phyloP scores from a whole-genome alignment of 1,139 yeast species.

The Candida frijolesensis region DNA sequence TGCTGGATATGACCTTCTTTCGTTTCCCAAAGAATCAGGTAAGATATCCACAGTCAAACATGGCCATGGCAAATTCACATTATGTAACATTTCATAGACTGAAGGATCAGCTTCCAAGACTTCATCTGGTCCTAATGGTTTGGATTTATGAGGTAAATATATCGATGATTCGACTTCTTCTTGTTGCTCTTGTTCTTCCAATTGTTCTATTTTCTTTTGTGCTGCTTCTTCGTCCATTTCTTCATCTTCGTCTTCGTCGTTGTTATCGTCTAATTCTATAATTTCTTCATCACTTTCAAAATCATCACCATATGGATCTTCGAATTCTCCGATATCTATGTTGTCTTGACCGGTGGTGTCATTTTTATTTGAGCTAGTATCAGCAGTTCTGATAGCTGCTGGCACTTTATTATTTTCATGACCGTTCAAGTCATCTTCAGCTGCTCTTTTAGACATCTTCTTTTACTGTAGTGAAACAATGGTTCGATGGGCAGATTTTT shows the following conservation, averaged over 20 bases:
- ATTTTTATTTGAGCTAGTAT: constrained; percentile 30
- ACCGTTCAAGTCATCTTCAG: constrained; percentile 38
- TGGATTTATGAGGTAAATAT: constrained; percentile 84
- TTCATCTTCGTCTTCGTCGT: constrained; percentile 62
- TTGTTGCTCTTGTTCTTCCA: constrained; percentile 36
- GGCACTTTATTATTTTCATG: constrained; percentile 23
- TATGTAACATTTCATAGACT: constrained; percentile 95
- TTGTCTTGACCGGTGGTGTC: constrained; percentile 43
- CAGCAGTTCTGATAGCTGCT: constrained; percentile 31
- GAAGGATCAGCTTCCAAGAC: constrained; percentile 95
- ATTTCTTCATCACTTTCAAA: constrained; percentile 92
- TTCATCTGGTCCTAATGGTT: constrained; percentile 93
- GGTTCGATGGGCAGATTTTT: background rate
- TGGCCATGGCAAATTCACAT: constrained; percentile 95
- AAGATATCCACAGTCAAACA: constrained; percentile 87
- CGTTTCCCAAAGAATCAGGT: constrained; percentile 85
- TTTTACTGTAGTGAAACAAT: background rate
- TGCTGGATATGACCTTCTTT: constrained; percentile 89
- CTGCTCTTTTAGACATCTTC: constrained; percentile 65
- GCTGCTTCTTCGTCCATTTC: constrained; percentile 41
- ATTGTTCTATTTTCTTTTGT: constrained; percentile 24
- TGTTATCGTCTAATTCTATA: constrained; percentile 72
- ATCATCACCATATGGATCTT: constrained; percentile 94
- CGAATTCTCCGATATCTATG: constrained; percentile 84
- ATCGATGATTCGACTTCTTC: constrained; percentile 42